Evolutionary conservation across 371 early-diverging fungal genomes (phyloP).

Genomic region (Blastocladiella emersonii): DNA sequence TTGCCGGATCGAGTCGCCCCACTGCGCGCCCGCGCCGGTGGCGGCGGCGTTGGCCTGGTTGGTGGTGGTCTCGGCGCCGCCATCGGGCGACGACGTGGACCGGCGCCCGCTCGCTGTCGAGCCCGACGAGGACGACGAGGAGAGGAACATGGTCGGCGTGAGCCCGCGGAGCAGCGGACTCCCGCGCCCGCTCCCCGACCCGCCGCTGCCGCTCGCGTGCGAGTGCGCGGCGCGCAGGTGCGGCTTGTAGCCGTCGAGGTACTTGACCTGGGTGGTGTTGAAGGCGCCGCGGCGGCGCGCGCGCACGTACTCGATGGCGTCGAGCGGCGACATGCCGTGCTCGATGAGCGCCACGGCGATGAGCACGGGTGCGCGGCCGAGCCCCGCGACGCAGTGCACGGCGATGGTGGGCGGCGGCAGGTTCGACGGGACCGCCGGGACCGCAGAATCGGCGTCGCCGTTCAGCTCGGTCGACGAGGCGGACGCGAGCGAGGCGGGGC

Average conservation of each 20-base stretch:
- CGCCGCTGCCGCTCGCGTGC: too few species aligned
- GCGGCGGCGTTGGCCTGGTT: too few species aligned
- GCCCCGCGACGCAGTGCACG: conserved; percentile 73
- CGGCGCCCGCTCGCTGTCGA: too few species aligned
- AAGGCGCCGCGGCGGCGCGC: conserved; percentile 63
- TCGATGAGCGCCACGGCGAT: conserved; percentile 71
- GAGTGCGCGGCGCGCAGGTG: too few species aligned
- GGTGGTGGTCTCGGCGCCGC: too few species aligned
- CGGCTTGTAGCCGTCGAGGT: conserved; percentile 34
- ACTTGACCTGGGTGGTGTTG: conserved; percentile 61
- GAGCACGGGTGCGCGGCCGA: conserved; percentile 45
- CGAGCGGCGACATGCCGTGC: conserved; percentile 58
- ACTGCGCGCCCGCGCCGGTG: too few species aligned
- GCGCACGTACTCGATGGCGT: conserved; percentile 61
- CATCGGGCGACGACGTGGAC: too few species aligned
- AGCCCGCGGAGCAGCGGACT: too few species aligned
- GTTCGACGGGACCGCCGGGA: conserved; percentile 12
- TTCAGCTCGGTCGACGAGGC: not conserved
- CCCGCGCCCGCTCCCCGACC: too few species aligned
- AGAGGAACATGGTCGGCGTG: too few species aligned
- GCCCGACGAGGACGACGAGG: too few species aligned
- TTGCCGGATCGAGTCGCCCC: too few species aligned
- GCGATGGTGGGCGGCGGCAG: conserved; percentile 45
- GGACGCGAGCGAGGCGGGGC: not conserved
- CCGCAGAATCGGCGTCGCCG: not conserved